Base-by-base conservation (phyloP, 2,329 filamentous ascomycete genomes). In the Aspergillus ruber region DNA sequence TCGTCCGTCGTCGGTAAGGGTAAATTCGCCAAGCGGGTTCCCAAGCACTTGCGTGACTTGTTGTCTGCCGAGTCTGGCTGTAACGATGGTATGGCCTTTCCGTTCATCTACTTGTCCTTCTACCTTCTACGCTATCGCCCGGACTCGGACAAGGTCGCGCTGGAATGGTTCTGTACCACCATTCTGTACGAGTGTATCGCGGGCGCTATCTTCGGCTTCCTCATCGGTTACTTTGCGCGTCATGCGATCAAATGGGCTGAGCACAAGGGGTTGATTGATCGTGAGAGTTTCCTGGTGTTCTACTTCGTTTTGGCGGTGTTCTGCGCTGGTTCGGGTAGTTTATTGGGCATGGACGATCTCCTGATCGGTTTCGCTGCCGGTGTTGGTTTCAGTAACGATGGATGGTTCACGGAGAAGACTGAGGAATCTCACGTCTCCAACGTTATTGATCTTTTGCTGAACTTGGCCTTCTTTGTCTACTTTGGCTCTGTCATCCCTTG, bases 1-100 rank as follows among this genome's bases (percentile, higher is more conserved):
- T 97, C 93, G 12, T 98, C 93, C 13, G 93, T 98, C 46, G 93
- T 98, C 45, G 93, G 93, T 66, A 98, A 97, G 74, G 93, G 93
- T 61, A 98, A 98, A 70, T 98, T 98, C 62, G 91, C 93, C 32
- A 95, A 95, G 73, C 84, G 93, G 53, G 90, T 98, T 4, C 93
- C 93, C 18, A 97, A 96, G 75, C 93, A 98, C 83, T 74, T 98
- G 72, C 82, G 93, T 77, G 93, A 98, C 71, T 66, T 98, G 44
- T 76, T 98, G 10, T 98, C 93, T 4, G 90, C 90, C 48, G 93
- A 98, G 71, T 98, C 93, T 6, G 93, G 93, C 25, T 98, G 93
- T 73, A 98, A 98, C 77, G 93, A 98, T 67, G 93, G 93, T 71
- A 98, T 98, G 93, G 93, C 93, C 1, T 98, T 98, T 64, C 93